Base-by-base conservation (phyloP, 345 rosid genomes). In the Reutealis trisperma region DNA sequence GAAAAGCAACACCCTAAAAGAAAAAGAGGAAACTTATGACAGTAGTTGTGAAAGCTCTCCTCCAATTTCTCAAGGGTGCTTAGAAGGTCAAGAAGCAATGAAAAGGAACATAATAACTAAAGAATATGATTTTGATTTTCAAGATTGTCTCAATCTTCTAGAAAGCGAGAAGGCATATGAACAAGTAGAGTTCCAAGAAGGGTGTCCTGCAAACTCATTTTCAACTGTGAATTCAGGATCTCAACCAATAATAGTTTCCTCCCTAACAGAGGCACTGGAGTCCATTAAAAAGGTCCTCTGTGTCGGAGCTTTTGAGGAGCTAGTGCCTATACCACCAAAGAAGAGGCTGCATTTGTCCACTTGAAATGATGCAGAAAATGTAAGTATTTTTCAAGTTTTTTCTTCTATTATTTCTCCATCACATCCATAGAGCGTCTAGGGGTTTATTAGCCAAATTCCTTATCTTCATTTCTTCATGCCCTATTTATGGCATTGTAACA, bases 281-380 rank as follows among this genome's bases (percentile, higher is more conserved):
- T 82, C 83, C 75, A 64, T 82, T 49, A 67, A 75, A 58, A 80
- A 76, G 37, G 79, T 62, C 14, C 84, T 83, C 27, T 79, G 78
- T 0, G 49, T 81, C 7, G 87, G 82, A 34, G 79, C 72, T 34
- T 70, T 85, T 67, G 63, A 44, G 32, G 70, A 71, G 61, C 64
- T 44, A 44, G 18, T 66, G 67, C 76, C 76, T 18, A 27, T 52
- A 8, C 58, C 75, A 16, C 67, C 78, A 37, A 59, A 32, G 47
- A 82, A 79, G 73, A 79, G 51, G 70, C 49, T 47, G 18, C 74
- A 32, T 47, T 21, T 62, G 30, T 81, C 79, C n/a, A 13, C 57
- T 30, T 18, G 76, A 6, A 42, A 3, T 5, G 2, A 59, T 25
- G 7, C 49, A 13, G 68, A 73, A 25, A 68, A 32, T 34, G 66